Base-by-base conservation (phyloP, 345 rosid genomes). In the Lumnitzera racemosa region DNA sequence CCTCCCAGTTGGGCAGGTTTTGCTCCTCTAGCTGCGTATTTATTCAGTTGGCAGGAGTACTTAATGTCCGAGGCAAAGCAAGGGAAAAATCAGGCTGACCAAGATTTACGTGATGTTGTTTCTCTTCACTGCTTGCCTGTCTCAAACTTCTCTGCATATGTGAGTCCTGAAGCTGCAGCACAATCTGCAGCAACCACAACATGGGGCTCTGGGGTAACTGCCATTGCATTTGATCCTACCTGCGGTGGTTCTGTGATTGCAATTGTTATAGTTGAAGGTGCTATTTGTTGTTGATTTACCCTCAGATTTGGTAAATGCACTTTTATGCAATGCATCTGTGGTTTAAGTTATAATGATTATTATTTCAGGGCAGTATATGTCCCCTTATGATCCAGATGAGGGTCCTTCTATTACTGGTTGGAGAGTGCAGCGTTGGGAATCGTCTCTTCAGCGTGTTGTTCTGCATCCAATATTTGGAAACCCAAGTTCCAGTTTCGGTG, bases 371-470 rank as follows among this genome's bases (percentile, higher is more conserved):
- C 95, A 94, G 75, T 90, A 90, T 70, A 90, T 94, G 99, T 94
- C 99, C 52, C 99, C 97, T 16, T 90, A 86, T 70, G 99, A 90
- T 82, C 99, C 99, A 50, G 99, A 90, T 70, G 99, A 94, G 75
- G 99, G 99, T 61, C 99, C 97, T 83, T 88, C 97, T 61, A 94
- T 94, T 63, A 94, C 96, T 53, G 97, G 99, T 46, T 90, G 96
- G 99, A 87, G 97, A 73, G 91, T 94, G 71, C 99, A 94, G 71
- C 97, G 97, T 48, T 94, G 99, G 97, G 99, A 94, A 73, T 88
- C 97, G 60, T 88, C 96, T 67, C 83, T 94, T 62, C 96, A 94
- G 81, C 94, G 88, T 64, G 99, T 90, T 61, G 96, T 94, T 76
- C 86, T 94, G 64, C 99, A 90, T 81, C 97, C 80, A 61, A 94